A percentile compares a stretch with the other conserved stretches of the same genome.
Evolutionary conservation across 1,284 basidiomycete genomes (phyloP).

Genomic region (Stereum hirsutum): DNA sequence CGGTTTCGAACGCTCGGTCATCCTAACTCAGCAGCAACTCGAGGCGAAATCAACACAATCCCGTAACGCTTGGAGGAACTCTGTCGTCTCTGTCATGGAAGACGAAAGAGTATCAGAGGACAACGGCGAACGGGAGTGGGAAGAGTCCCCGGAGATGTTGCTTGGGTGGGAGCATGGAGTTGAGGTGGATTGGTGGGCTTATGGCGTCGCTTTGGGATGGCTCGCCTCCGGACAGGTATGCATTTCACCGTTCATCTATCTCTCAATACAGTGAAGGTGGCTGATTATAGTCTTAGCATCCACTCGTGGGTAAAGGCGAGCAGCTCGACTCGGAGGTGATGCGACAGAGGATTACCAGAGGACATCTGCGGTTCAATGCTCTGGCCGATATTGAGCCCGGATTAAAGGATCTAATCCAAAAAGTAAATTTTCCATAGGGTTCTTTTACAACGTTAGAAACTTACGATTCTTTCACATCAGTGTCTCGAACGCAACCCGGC

Average conservation of each 20-base stretch:
- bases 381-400: not conserved
- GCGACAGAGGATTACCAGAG: not conserved
- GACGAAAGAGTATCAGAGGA: not conserved
- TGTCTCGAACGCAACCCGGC: constrained; percentile 13
- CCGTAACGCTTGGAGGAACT: too few relatives aligned
- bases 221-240: constrained; percentile 12
- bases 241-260: too few relatives aligned
- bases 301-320: not conserved
- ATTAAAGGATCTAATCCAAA: constrained; percentile 6
- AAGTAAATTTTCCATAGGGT: constrained; percentile 1
- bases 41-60: too few relatives aligned
- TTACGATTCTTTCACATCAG: constrained; percentile 4
- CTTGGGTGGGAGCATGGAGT: constrained; percentile 11
- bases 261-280: too few relatives aligned
- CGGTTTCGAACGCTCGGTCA: constrained; percentile 9
- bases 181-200: constrained; percentile 13
- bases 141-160: constrained; percentile 11
- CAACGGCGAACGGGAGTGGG: constrained; percentile 8
- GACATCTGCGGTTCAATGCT: not conserved
- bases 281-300: not conserved
- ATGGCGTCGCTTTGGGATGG: constrained; percentile 11
- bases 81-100: not conserved
- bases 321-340: not conserved
- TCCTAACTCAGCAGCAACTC: too few relatives aligned
- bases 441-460: too few relatives aligned